These are phyloP conservation scores for Dovyalis caffra DNA, from an alignment of 345 rosid species.

Conservation along the genomic window DNA sequence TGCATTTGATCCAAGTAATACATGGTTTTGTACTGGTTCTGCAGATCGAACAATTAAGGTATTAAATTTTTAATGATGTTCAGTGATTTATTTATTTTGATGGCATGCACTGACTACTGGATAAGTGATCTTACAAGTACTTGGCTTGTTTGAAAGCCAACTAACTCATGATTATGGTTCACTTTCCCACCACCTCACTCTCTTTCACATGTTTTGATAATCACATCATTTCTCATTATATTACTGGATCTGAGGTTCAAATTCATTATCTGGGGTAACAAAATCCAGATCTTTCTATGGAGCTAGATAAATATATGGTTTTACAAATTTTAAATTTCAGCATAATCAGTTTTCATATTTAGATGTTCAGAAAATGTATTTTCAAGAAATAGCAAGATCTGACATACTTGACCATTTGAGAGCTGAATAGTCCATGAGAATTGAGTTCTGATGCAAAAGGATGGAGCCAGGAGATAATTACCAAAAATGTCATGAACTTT, in stretches of 20 bases:
- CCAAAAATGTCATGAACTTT: neutral
- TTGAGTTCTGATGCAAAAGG: constrained; percentile 1
- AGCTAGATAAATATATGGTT: neutral
- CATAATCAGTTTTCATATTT: neutral
- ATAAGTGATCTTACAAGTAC: neutral
- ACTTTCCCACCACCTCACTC: neutral
- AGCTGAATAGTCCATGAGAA: neutral
- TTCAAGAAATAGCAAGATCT: neutral
- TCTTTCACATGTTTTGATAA: neutral
- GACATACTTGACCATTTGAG: neutral
- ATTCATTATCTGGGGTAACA: neutral
- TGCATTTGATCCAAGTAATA: constrained; percentile 95
- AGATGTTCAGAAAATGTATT: neutral
- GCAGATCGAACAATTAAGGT: constrained; percentile 99
- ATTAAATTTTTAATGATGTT: neutral
- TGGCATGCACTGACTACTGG: neutral
- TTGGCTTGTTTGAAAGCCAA: neutral
- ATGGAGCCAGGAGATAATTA: neutral
- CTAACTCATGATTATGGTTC: neutral
- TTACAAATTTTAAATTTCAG: neutral
- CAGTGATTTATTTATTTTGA: neutral
- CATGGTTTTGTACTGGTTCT: constrained; percentile 98
- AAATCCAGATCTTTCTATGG: neutral
- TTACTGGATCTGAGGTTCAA: neutral
- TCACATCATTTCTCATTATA: neutral